Evolutionary conservation across 1,284 basidiomycete genomes (phyloP).

Genomic region (Marasmius fiardii): DNA sequence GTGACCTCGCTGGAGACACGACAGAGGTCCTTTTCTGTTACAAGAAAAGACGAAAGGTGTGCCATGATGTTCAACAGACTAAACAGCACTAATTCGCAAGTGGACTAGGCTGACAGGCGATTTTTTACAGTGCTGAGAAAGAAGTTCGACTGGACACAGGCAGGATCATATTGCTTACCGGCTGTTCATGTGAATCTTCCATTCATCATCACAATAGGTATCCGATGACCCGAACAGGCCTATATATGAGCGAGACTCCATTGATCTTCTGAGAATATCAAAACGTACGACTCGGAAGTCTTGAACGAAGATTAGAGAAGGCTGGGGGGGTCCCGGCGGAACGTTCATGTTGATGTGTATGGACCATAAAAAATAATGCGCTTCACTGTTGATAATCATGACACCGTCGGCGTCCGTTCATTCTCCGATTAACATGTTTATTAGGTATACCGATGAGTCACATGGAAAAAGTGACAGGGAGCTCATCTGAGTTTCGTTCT

Average conservation of each 20-base stretch:
- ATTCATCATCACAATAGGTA: background rate
- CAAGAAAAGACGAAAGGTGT: constrained; percentile 88
- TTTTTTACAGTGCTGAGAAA: constrained; percentile 86
- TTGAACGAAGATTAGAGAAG: too few species aligned
- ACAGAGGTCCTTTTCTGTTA: constrained; percentile 88
- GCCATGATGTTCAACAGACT: constrained; percentile 8
- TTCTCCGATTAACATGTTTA: too few species aligned
- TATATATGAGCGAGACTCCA: background rate
- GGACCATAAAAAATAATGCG: too few species aligned
- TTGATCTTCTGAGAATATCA: background rate
- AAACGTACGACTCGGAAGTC: background rate
- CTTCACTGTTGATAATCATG: too few species aligned
- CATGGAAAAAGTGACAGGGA: background rate
- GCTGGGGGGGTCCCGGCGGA: too few species aligned
- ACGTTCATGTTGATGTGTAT: too few species aligned
- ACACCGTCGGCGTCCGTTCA: too few species aligned
- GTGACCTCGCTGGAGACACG: constrained; percentile 49
- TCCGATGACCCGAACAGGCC: background rate
- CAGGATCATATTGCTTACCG: constrained; percentile 22
- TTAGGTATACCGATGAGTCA: too few species aligned
- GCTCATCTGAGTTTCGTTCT: background rate
- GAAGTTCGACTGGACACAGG: constrained; percentile 76
- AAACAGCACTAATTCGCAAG: background rate
- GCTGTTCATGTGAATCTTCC: background rate
- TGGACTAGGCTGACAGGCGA: constrained; percentile 77